These are phyloP conservation scores for Podospora australis DNA, from an alignment of 495 filamentous ascomycete genomes.

Conservation along the genomic window DNA sequence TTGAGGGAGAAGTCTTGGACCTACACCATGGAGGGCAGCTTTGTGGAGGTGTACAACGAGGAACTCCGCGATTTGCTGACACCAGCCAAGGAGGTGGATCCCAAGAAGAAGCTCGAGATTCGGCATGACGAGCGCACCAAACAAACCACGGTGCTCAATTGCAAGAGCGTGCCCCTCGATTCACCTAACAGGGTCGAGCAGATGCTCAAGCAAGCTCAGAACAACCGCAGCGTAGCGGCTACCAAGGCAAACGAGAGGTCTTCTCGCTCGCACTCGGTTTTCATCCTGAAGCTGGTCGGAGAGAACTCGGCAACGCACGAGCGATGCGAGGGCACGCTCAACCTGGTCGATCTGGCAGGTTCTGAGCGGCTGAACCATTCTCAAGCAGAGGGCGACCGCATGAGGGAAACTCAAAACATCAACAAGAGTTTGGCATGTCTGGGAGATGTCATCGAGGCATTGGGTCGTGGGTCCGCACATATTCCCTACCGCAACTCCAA, in stretches of 20 bases:
- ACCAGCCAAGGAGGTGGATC: constrained; percentile 59
- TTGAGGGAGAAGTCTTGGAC: constrained; percentile 88
- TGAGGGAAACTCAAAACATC: constrained; percentile 95
- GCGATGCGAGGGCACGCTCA: constrained; percentile 85
- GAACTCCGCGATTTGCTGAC: constrained; percentile 89
- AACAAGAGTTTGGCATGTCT: constrained; percentile 88
- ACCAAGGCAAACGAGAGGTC: constrained; percentile 95
- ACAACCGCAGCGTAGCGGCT: constrained; percentile 85
- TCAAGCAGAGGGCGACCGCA: constrained; percentile 71
- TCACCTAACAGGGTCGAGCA: constrained; percentile 68
- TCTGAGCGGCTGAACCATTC: constrained; percentile 86
- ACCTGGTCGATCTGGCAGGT: constrained; percentile 92
- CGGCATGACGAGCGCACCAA: constrained; percentile 74
- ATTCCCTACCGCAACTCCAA: constrained; percentile 95
- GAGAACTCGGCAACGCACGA: constrained; percentile 75
- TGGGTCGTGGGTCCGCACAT: constrained; percentile 80
- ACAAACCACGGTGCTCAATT: constrained; percentile 79
- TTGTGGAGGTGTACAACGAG: constrained; percentile 99
- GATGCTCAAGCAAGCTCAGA: constrained; percentile 70
- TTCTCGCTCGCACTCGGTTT: constrained; percentile 90
- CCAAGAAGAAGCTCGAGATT: constrained; percentile 88
- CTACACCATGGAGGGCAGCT: constrained; percentile 90
- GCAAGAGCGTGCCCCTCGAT: constrained; percentile 72
- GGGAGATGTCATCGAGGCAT: constrained; percentile 87
- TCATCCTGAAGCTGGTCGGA: constrained; percentile 85